Percentiles rank a stretch among this genome's conserved stretches.
phyloP scores from a whole-genome alignment of 306 rosid genomes.

The Gillenia trifoliata region DNA sequence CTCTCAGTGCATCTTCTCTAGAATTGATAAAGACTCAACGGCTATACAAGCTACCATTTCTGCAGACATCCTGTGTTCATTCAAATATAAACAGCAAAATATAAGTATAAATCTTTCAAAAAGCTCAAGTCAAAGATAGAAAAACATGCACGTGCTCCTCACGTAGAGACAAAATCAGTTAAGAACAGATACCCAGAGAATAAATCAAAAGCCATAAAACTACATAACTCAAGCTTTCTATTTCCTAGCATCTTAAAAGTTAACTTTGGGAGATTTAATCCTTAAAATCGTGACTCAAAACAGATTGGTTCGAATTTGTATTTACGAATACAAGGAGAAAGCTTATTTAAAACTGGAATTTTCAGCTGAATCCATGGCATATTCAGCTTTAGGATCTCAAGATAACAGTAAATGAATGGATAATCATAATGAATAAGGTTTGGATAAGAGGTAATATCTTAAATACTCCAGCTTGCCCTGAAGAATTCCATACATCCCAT shows the following conservation, averaged over 20 bases:
- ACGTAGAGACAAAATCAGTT: background rate
- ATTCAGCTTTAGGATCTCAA: background rate
- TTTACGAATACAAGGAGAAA: background rate
- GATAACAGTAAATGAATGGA: background rate
- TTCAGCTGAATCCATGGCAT: background rate
- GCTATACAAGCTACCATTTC: slow-evolving; percentile 98
- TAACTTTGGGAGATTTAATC: no score
- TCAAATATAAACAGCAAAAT: background rate
- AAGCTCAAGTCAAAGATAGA: background rate
- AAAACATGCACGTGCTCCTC: background rate
- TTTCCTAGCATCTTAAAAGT: background rate
- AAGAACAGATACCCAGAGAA: background rate
- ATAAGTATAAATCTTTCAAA: background rate
- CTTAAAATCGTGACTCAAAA: background rate
- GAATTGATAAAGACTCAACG: slow-evolving; percentile 86
- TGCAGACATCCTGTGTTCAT: slow-evolving; percentile 65
- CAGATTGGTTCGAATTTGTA: background rate
- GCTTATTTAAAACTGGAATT: background rate
- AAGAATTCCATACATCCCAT: slow-evolving; percentile 98
- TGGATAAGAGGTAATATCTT: background rate
- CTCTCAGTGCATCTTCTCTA: slow-evolving; percentile 87
- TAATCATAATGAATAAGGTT: background rate
- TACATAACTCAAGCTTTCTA: background rate
- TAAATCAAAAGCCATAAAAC: background rate
- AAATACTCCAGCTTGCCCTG: slow-evolving; percentile 82